Evolutionary conservation across 2,329 filamentous ascomycete genomes (phyloP).

Genomic region (Pseudocercospora vitis): DNA sequence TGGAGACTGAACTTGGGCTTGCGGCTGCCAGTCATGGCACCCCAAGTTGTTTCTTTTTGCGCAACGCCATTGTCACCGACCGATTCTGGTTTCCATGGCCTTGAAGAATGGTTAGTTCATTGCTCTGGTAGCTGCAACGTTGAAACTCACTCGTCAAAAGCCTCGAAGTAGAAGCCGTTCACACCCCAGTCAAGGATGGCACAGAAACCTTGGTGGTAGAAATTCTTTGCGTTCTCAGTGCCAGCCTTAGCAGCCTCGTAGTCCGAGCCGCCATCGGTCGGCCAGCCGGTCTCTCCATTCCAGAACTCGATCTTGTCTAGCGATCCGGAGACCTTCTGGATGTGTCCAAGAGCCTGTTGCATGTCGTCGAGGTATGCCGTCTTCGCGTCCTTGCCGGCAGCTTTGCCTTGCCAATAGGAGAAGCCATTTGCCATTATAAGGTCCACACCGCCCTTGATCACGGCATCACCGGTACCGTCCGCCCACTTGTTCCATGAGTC

Average conservation of each 20-base stretch:
- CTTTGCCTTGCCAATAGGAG: constrained; percentile 66
- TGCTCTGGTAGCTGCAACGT: background rate
- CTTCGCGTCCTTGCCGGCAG: constrained; percentile 53
- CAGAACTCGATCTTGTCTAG: constrained; percentile 61
- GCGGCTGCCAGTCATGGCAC: constrained; percentile 57
- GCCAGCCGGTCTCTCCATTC: constrained; percentile 70
- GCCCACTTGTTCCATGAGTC: constrained; percentile 73
- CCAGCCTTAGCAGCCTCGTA: constrained; percentile 63
- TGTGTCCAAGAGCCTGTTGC: constrained; percentile 61
- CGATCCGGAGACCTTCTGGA: constrained; percentile 59
- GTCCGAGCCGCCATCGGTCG: constrained; percentile 60
- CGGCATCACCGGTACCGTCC: constrained; percentile 65
- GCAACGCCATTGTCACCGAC: constrained; percentile 62
- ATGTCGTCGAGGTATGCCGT: constrained; percentile 68
- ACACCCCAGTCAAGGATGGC: constrained; percentile 64
- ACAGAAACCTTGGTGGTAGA: constrained; percentile 64
- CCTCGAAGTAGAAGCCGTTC: constrained; percentile 73
- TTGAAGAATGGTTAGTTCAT: constrained; percentile 11
- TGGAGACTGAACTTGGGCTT: constrained; percentile 25
- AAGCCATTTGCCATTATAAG: constrained; percentile 69
- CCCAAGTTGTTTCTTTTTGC: constrained; percentile 67
- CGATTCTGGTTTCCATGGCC: constrained; percentile 63
- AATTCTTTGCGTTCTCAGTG: constrained; percentile 58
- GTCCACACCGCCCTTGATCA: constrained; percentile 61
- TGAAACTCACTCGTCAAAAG: constrained; percentile 60